Evolutionary conservation across 1,284 basidiomycete species (phyloP).

Genomic region (Malassezia pachydermatis): DNA sequence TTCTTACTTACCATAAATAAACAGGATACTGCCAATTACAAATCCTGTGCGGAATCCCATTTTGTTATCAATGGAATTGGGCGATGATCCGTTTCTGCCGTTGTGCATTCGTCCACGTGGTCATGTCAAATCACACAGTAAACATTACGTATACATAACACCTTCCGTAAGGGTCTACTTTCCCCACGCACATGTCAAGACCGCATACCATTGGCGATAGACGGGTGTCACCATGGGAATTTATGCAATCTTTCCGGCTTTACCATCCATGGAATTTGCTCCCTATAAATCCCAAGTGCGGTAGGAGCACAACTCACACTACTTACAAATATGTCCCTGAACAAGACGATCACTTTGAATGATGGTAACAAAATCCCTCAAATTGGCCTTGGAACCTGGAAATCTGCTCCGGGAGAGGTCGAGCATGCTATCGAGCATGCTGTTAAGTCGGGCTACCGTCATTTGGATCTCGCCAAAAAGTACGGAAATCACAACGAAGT

Average conservation of each 20-base stretch:
- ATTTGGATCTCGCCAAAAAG: slow-evolving; percentile 40
- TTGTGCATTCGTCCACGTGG: slow-evolving; percentile 1
- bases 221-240: too few relatives aligned
- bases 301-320: too few relatives aligned
- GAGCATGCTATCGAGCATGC: slow-evolving; percentile 54
- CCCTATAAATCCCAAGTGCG: too few relatives aligned
- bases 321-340: slow-evolving; percentile 37
- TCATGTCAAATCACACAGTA: not conserved
- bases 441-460: slow-evolving; percentile 39
- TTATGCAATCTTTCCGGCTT: too few relatives aligned
- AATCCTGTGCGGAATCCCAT: slow-evolving; percentile 48
- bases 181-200: too few relatives aligned
- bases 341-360: slow-evolving; percentile 36
- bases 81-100: not conserved
- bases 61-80: not conserved
- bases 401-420: slow-evolving; percentile 65
- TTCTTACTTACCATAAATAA: slow-evolving; percentile 30
- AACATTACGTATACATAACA: not conserved
- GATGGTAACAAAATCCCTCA: slow-evolving; percentile 44
- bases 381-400: slow-evolving; percentile 69
- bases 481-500: slow-evolving; percentile 48
- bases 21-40: slow-evolving; percentile 37
- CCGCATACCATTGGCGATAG: too few relatives aligned
- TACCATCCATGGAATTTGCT: too few relatives aligned
- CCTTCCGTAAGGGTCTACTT: too few relatives aligned